Evolutionary conservation across 371 early-diverging fungal genomes (phyloP).

Genomic region (Mortierella sp.): DNA sequence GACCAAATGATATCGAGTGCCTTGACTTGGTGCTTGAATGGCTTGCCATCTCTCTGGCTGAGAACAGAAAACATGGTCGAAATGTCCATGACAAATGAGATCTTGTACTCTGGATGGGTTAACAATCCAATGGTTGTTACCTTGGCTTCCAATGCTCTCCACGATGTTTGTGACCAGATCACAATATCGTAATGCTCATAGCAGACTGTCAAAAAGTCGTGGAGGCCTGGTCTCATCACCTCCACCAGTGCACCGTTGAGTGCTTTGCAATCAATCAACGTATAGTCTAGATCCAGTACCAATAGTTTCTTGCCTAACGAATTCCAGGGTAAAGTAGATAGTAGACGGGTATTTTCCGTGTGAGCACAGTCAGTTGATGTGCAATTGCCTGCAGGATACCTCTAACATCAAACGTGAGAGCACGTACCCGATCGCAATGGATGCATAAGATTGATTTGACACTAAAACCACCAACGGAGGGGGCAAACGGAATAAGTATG

Average conservation of each 20-base stretch:
- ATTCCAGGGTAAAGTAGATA: not conserved
- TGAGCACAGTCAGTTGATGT: not conserved
- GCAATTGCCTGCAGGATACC: not conserved
- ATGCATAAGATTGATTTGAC: conserved; percentile 62
- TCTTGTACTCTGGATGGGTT: conserved; percentile 63
- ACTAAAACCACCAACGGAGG: conserved; percentile 26
- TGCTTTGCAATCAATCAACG: conserved; percentile 68
- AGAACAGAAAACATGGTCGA: conserved; percentile 68
- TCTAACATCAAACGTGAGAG: not conserved
- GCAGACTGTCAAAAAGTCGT: conserved; percentile 65
- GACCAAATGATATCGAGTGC: conserved; percentile 70
- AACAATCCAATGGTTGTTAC: conserved; percentile 71
- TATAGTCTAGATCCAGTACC: conserved; percentile 75
- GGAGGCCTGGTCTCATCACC: conserved; percentile 69
- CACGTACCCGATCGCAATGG: conserved; percentile 53
- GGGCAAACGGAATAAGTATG: not conserved
- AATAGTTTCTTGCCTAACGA: conserved; percentile 59
- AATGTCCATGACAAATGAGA: conserved; percentile 68
- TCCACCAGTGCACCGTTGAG: conserved; percentile 58
- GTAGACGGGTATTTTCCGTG: not conserved
- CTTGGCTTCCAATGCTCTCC: conserved; percentile 70
- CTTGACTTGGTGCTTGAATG: conserved; percentile 67
- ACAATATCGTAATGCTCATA: conserved; percentile 71
- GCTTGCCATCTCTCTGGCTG: conserved; percentile 56
- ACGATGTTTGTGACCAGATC: conserved; percentile 74